Conservation (phyloP, 2,329 filamentous ascomycete genomes). For the Parafenestella ontariensis region DNA sequence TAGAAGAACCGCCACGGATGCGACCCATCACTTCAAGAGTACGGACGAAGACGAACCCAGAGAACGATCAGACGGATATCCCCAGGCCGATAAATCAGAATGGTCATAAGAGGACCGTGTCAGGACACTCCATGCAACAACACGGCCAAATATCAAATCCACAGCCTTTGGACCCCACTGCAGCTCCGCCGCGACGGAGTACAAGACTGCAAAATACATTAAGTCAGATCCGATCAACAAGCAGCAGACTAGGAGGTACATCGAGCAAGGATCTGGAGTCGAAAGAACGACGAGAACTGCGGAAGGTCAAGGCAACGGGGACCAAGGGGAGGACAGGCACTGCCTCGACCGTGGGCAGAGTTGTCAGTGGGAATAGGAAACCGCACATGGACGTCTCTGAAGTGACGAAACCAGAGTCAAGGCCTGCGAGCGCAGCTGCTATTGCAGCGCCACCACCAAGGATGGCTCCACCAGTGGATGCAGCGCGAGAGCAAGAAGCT, state of each 20-base stretch:
- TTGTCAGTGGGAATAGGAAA: conserved; percentile 90
- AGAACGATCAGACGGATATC: conserved; percentile 49
- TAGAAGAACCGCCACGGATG: conserved; percentile 49
- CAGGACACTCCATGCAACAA: conserved; percentile 70
- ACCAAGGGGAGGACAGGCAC: conserved; percentile 69
- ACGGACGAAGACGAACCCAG: conserved; percentile 50
- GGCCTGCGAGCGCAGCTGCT: conserved; percentile 46
- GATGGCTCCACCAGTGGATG: conserved; percentile 60
- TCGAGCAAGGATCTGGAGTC: conserved; percentile 61
- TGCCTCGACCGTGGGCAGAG: conserved; percentile 77
- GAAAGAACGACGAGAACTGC: conserved; percentile 74
- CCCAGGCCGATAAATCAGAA: conserved; percentile 47
- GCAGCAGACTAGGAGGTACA: conserved; percentile 66
- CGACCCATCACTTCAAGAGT: conserved; percentile 50
- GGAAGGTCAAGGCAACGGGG: conserved; percentile 80
- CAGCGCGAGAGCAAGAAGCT: conserved; percentile 74
- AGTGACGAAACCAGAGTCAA: conserved; percentile 68
- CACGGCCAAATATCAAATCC: conserved; percentile 34
- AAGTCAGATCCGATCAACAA: conserved; percentile 68
- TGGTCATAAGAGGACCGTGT: conserved; percentile 90
- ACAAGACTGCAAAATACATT: conserved; percentile 54
- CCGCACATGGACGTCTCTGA: conserved; percentile 71
- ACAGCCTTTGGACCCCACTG: conserved; percentile 48
- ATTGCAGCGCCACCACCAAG: conserved; percentile 35
- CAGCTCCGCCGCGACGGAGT: conserved; percentile 54